These are phyloP conservation scores for Uncinocarpus reesii DNA, from an alignment of 2,329 filamentous ascomycete species.

Conservation along the genomic window DNA sequence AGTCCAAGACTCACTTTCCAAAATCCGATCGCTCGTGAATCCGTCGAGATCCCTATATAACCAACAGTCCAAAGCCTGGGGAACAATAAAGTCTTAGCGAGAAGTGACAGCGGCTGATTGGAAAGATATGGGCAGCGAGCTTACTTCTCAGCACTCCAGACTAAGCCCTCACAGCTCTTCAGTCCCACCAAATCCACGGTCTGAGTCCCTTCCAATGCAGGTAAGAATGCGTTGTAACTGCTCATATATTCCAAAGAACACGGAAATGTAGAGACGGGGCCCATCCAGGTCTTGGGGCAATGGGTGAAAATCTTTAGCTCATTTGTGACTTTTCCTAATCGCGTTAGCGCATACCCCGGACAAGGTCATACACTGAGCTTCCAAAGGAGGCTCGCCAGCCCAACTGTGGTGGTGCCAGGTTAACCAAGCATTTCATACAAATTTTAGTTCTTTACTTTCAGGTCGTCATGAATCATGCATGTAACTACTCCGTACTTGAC, in stretches of 20 bases:
- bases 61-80: conserved; percentile 3
- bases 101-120: neutral
- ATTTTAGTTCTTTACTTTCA: no score
- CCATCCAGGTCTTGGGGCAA: conserved; percentile 7
- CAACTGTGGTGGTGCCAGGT: no score
- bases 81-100: conserved; percentile 1
- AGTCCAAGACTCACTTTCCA: conserved; percentile 3
- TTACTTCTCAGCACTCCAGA: conserved; percentile 14
- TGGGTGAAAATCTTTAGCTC: conserved; percentile 18
- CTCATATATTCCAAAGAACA: conserved; percentile 4
- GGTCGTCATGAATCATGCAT: no score
- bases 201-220: conserved; percentile 8
- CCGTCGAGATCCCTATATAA: conserved; percentile 1
- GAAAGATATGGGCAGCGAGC: neutral
- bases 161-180: conserved; percentile 17
- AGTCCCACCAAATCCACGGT: conserved; percentile 16
- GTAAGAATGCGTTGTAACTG: conserved; percentile 6
- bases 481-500: no score
- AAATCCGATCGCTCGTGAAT: neutral
- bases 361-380: no score
- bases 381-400: no score
- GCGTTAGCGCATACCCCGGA: conserved; percentile 14
- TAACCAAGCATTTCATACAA: no score
- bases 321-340: conserved; percentile 13
- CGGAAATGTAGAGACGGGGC: neutral